Conservation (phyloP, 257 asterid genomes). For the Solanum medicagineum region DNA sequence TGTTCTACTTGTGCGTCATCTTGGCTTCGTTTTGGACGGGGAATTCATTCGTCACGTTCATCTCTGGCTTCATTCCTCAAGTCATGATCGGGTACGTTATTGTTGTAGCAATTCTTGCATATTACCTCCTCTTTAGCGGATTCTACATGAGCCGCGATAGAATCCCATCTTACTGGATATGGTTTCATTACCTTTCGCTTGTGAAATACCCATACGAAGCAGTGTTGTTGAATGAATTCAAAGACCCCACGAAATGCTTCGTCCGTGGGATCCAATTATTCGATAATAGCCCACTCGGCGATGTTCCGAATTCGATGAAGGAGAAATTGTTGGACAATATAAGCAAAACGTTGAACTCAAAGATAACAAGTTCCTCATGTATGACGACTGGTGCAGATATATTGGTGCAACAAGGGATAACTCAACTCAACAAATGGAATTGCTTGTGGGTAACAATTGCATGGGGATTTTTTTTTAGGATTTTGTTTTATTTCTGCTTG, state of each 20-base stretch:
- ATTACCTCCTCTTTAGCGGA: conserved; percentile 27
- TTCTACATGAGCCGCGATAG: conserved; percentile 14
- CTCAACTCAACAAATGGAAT: conserved; percentile 19
- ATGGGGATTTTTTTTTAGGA: conserved; percentile 29
- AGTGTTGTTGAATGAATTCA: conserved; percentile 24
- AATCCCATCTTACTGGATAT: conserved; percentile 32
- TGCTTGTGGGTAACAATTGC: conserved; percentile 23
- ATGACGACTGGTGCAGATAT: conserved; percentile 20
- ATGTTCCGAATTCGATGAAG: conserved; percentile 2
- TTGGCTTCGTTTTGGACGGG: conserved; percentile 33
- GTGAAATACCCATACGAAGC: conserved; percentile 29
- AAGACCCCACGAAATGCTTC: conserved; percentile 19
- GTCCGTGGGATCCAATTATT: conserved; percentile 28
- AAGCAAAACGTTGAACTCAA: conserved; percentile 12
- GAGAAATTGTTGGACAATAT: conserved; percentile 6
- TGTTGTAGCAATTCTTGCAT: conserved; percentile 13
- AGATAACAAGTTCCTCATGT: conserved; percentile 15
- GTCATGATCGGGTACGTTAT: conserved; percentile 16
- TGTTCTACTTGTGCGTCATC: conserved; percentile 13
- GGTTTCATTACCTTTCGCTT: conserved; percentile 32
- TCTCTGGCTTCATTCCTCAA: conserved; percentile 27
- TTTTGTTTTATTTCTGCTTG: conserved; percentile 19
- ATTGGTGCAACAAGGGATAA: conserved; percentile 18
- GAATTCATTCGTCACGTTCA: conserved; percentile 27
- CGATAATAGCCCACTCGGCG: conserved; percentile 11